Conservation (phyloP, 1,284 basidiomycete species). For the Sanghuangporus weigelae region DNA sequence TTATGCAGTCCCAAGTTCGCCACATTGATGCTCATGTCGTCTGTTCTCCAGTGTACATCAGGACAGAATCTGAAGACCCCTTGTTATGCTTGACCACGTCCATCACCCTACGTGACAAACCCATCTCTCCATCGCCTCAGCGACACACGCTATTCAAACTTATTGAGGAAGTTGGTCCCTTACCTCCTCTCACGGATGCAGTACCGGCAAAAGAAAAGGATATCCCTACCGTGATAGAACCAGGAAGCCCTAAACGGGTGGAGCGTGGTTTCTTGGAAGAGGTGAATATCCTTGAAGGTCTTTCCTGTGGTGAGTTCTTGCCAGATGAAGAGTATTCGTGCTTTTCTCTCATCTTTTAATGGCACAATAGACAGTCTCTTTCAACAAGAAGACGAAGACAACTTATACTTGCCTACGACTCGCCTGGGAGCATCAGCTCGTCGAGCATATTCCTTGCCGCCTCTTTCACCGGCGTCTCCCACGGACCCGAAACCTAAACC, state of each 20-base stretch:
- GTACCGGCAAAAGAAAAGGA: neutral
- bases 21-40: slow-evolving; percentile 6
- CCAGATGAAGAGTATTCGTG: neutral
- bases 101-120: slow-evolving; percentile 71
- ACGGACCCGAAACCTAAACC: slow-evolving; percentile 37
- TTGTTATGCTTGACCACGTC: slow-evolving; percentile 78
- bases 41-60: slow-evolving; percentile 54
- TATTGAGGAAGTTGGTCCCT: slow-evolving; percentile 32
- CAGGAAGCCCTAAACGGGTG: neutral
- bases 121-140: slow-evolving; percentile 45
- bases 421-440: slow-evolving; percentile 61
- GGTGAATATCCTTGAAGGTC: slow-evolving; percentile 72
- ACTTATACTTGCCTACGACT: slow-evolving; percentile 52
- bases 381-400: slow-evolving; percentile 33
- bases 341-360: neutral
- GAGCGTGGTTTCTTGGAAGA: slow-evolving; percentile 48
- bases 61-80: slow-evolving; percentile 66
- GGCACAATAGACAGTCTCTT: slow-evolving; percentile 15
- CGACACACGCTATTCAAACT: slow-evolving; percentile 49
- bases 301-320: slow-evolving; percentile 43
- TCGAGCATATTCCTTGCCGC: slow-evolving; percentile 56
- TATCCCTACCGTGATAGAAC: neutral
- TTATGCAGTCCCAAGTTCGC: neutral
- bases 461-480: slow-evolving; percentile 37
- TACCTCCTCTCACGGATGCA: slow-evolving; percentile 20